Evolutionary conservation across 78 protist species (phyloP).

Genomic region (Dictyostelium purpureum): DNA sequence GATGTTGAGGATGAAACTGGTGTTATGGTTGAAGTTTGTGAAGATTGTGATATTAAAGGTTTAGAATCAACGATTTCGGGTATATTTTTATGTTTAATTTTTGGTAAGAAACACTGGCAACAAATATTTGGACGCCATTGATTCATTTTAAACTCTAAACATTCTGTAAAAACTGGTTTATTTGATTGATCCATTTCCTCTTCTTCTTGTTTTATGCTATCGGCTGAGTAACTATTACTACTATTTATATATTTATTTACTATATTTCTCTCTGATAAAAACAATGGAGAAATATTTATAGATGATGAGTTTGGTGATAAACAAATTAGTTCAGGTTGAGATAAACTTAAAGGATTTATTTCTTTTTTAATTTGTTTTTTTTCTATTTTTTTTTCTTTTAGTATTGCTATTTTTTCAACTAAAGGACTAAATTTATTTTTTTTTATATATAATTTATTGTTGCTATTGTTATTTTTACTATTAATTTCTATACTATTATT

Average conservation of each 20-base stretch:
- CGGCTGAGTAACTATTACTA: not conserved
- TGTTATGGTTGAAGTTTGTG: slow-evolving; percentile 21
- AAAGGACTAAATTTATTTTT: not conserved
- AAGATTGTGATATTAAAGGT: not conserved
- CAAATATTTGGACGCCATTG: slow-evolving; percentile 64
- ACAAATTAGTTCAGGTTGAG: not conserved
- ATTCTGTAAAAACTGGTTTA: not conserved
- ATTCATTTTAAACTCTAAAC: slow-evolving; percentile 31
- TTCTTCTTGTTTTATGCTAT: not conserved
- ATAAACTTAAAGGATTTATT: not conserved
- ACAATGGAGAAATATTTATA: not conserved
- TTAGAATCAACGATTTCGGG: not conserved
- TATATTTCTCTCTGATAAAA: not conserved
- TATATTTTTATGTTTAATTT: slow-evolving; percentile 30
- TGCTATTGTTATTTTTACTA: not conserved
- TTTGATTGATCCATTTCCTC: not conserved
- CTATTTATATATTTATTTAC: not conserved
- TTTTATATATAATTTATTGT: not conserved
- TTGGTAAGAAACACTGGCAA: slow-evolving; percentile 25
- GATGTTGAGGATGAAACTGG: not conserved
- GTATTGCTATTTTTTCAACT: not conserved
- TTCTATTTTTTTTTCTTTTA: not conserved
- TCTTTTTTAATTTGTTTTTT: too few relatives aligned
- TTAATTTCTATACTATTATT: not conserved
- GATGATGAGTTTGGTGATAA: not conserved